Percentiles rank a stretch among this genome's conserved stretches.
Conservation (phyloP, 441 rosid genomes). For the Euphorbia celastroides region DNA sequence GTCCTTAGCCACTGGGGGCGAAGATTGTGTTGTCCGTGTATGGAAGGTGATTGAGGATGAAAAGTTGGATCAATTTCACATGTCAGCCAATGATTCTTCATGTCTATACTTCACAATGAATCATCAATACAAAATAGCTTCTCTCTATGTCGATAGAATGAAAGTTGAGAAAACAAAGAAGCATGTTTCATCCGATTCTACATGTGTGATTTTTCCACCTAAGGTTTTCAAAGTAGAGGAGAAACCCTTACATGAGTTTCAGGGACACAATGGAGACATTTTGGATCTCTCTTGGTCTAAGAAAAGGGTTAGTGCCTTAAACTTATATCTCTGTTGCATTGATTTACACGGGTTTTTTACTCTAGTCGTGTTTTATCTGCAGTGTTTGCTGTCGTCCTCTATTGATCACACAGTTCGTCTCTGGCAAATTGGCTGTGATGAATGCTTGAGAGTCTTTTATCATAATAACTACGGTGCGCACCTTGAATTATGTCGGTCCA, state of each 20-base stretch:
- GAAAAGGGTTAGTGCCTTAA: conserved; percentile 48
- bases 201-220: conserved; percentile 79
- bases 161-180: conserved; percentile 39
- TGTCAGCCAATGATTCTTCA: conserved; percentile 51
- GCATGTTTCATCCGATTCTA: conserved; percentile 47
- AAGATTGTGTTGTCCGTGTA: conserved; percentile 68
- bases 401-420: conserved; percentile 55
- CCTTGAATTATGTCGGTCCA: background rate
- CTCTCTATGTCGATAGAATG: conserved; percentile 39
- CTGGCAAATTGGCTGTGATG: conserved; percentile 56
- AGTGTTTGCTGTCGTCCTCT: conserved; percentile 52
- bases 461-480: conserved; percentile 57
- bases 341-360: background rate
- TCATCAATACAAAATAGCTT: conserved; percentile 48
- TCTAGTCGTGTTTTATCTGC: conserved; percentile 17
- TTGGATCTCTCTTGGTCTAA: conserved; percentile 92
- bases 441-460: conserved; percentile 48
- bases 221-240: conserved; percentile 63
- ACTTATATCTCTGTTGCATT: background rate
- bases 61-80: conserved; percentile 41
- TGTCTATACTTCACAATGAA: conserved; percentile 61
- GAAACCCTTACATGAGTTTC: conserved; percentile 74
- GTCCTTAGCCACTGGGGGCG: conserved; percentile 79
- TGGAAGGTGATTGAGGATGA: conserved; percentile 78
- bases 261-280: conserved; percentile 64